Base-by-base conservation (phyloP, 225 moss, liverwort and hornwort genomes). In the Lunularia cruciata region DNA sequence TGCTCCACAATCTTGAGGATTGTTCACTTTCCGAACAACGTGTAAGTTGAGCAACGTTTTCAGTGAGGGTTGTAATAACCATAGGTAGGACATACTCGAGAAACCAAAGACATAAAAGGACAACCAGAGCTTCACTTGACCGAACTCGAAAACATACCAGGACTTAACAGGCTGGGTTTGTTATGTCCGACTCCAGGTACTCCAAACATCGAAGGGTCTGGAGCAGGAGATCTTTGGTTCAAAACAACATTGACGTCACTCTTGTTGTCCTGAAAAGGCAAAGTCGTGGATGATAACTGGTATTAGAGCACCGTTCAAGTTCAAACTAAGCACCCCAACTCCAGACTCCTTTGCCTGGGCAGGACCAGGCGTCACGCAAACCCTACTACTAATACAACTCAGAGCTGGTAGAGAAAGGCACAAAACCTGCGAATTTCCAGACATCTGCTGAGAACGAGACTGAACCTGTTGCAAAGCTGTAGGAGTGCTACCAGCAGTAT, bases 381-480 rank as follows among this genome's bases (percentile, higher is more conserved):
- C 57, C 27, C 35, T 69, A 20, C 46, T 11, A 11, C 56, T 34
- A 6, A 54, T 3, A 63, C 57, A 47, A 72, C 32, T 59, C 30
- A 55, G 26, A 71, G 65, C 55, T 63, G 64, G 49, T 33, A 70
- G 73, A 47, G 60, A 19, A 15, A 37, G 52, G 47, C 25, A 63
- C 27, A 47, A 75, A 66, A 96, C 96, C 96, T 96, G 96, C 48
- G 90, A 90, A 71, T 86, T 77, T 79, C 90, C 96, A 60, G 90
- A 86, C 71, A 96, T 83, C 79, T 92, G 77, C 69, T 85, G 95
- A 52, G 90, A 81, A 63, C 92, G 92, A 69, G 85, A 86, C 83
- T 90, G 96, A 39, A 84, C 98, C 79, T 99, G 96, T 79, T 98
- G 98, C 81, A 99, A 79, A 52, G 93, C 87, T 75, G 91, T 82